phyloP scores from a whole-genome alignment of 345 rosid genomes.

The Moricandia arvensis region DNA sequence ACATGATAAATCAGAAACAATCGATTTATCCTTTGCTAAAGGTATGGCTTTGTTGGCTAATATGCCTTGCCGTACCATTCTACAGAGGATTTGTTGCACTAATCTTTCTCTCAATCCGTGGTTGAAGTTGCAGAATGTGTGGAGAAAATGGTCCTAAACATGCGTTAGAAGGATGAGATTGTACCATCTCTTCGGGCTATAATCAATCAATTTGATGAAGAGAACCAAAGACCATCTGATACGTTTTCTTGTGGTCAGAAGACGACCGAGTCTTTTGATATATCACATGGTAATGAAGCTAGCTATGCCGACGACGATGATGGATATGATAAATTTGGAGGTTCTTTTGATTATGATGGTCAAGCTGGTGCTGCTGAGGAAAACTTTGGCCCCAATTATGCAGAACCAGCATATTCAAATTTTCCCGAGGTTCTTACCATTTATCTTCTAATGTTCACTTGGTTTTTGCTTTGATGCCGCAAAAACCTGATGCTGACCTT shows the following conservation, averaged over 20 bases:
- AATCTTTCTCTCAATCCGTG: neutral
- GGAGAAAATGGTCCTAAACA: conserved; percentile 63
- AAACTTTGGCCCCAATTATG: conserved; percentile 37
- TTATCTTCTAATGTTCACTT: conserved; percentile 1
- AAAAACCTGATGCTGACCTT: neutral
- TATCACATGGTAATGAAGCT: conserved; percentile 36
- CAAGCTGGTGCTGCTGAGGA: conserved; percentile 51
- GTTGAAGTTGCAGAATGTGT: conserved; percentile 49
- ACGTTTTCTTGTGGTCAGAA: conserved; percentile 48
- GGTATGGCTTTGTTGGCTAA: conserved; percentile 51
- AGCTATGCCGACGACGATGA: conserved; percentile 49
- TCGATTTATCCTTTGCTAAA: conserved; percentile 75
- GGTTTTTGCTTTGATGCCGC: neutral
- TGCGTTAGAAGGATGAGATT: conserved; percentile 67
- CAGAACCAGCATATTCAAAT: conserved; percentile 49
- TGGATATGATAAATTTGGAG: conserved; percentile 50
- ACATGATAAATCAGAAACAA: conserved; percentile 47
- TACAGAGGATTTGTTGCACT: neutral
- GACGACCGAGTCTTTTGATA: conserved; percentile 42
- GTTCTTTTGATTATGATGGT: conserved; percentile 52
- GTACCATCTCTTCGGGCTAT: conserved; percentile 66
- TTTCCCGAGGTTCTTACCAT: conserved; percentile 54
- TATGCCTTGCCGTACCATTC: conserved; percentile 1
- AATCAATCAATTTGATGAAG: conserved; percentile 68
- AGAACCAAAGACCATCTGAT: conserved; percentile 57